Evolutionary conservation across 768 basidiomycete genomes (phyloP).

Genomic region (Cantharellus anzutake): DNA sequence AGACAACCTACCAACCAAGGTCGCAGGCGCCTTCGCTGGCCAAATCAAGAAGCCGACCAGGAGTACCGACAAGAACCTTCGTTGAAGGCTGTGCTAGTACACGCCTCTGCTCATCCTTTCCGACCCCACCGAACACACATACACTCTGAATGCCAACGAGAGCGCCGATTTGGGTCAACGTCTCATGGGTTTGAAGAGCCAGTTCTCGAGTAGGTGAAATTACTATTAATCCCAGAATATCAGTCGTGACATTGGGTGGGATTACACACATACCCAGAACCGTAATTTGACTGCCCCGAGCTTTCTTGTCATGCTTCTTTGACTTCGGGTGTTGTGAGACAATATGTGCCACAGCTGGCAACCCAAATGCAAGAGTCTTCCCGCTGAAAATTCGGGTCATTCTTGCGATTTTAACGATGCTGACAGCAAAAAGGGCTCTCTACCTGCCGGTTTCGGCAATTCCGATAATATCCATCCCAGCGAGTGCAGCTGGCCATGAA

Average conservation of each 20-base stretch:
- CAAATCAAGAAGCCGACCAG: constrained; percentile 85
- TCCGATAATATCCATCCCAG: constrained; percentile 76
- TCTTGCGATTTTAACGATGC: background rate
- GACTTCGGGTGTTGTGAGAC: constrained; percentile 3
- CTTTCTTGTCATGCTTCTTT: background rate
- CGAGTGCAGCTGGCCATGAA: constrained; percentile 77
- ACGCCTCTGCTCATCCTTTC: constrained; percentile 63
- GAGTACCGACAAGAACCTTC: constrained; percentile 84
- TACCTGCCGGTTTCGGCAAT: constrained; percentile 91
- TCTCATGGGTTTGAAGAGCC: constrained; percentile 85
- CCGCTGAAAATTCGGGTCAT: constrained; percentile 32
- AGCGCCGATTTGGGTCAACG: constrained; percentile 51
- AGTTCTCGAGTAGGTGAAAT: constrained; percentile 92
- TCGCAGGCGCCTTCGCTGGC: constrained; percentile 73
- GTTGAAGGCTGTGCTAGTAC: constrained; percentile 16
- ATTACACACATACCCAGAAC: constrained; percentile 12
- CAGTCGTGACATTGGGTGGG: constrained; percentile 16
- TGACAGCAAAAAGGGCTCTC: background rate
- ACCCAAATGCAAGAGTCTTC: constrained; percentile 90
- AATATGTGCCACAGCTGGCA: constrained; percentile 66
- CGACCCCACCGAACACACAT: constrained; percentile 89
- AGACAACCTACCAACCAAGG: constrained; percentile 40
- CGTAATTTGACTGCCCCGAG: background rate
- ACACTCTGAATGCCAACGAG: constrained; percentile 62
- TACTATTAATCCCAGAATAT: constrained; percentile 36